Base-by-base conservation (phyloP, 1,284 basidiomycete genomes). In the Meira nashicola region DNA sequence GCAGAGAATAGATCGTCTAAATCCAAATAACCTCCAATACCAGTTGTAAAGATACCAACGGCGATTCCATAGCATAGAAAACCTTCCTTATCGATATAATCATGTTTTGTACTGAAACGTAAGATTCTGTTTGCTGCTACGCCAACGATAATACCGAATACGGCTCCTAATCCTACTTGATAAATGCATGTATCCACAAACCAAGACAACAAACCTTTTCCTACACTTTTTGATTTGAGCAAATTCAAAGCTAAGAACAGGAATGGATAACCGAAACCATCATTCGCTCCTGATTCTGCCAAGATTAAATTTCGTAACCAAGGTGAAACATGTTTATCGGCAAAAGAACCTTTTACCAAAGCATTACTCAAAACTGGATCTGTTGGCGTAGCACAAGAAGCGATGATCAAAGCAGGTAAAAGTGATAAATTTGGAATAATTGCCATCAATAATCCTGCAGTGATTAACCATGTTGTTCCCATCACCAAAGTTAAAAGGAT, bases 261-360 rank as follows among this genome's bases (percentile, higher is more conserved):
- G 43, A 74, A 71, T 0, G 70, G 72, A 19, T 68, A 68, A 0
- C 61, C 68, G 12, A 74, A 65, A 28, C 72, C 72, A 28, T 74
- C 72, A 46, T 73, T 74, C 21, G 64, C 62, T n/a, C 72, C 72
- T 15, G 62, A 66, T 58, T 74, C 72, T n/a, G 65, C 72, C 9
- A 65, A 70, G 60, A 74, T 69, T 39, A 74, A 57, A 43, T 74
- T 73, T 21, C 72, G 61, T 19, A 74, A 51, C 2, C 72, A 59
- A 8, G 68, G 66, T 39, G 66, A 67, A 44, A 74, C 67, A 59
- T 73, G 70, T 57, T 70, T 66, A 38, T 74, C 72, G 0, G 72
- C 72, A 33, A 74, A 74, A 1, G 67, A 68, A 25, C 72, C 72
- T 39, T 72, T 73, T 50, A 72, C 68, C 39, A 74, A 68, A 17